Evolutionary conservation across 2,329 filamentous ascomycete species (phyloP).

Genomic region (Scedosporium aurantiacum): DNA sequence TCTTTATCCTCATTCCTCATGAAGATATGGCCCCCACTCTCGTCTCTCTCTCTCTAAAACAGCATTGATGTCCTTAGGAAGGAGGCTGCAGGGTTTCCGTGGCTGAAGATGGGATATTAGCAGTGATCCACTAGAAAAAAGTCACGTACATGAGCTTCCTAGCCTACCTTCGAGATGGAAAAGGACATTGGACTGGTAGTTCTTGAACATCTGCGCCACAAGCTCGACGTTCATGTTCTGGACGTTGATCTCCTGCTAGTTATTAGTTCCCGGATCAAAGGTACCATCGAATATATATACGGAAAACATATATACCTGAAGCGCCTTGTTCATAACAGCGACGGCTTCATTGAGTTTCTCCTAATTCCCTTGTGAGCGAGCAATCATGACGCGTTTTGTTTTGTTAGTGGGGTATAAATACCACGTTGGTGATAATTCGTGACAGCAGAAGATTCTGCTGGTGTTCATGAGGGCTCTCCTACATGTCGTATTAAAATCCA

Average conservation of each 20-base stretch:
- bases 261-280: background rate
- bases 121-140: constrained; percentile 7
- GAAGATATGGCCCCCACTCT: background rate
- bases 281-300: no score
- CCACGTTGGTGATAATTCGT: constrained; percentile 94
- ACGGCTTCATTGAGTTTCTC: constrained; percentile 96
- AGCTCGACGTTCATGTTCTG: constrained; percentile 99
- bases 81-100: constrained; percentile 78
- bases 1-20: background rate
- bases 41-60: background rate
- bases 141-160: constrained; percentile 14
- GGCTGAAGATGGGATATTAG: constrained; percentile 35
- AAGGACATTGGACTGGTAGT: constrained; percentile 94
- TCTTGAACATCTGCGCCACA: constrained; percentile 99
- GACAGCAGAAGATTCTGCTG: constrained; percentile 90
- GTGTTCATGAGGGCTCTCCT: constrained; percentile 96
- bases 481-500: background rate
- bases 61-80: constrained; percentile 30
- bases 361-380: constrained; percentile 33
- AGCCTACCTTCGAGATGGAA: constrained; percentile 91
- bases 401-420: constrained; percentile 35
- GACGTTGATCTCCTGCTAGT: constrained; percentile 78
- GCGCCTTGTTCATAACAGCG: constrained; percentile 80
- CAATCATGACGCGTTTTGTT: background rate
- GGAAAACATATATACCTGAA: constrained; percentile 50